phyloP scores from a whole-genome alignment of 805 yeast species.

The Diddensiella santjacobensis region DNA sequence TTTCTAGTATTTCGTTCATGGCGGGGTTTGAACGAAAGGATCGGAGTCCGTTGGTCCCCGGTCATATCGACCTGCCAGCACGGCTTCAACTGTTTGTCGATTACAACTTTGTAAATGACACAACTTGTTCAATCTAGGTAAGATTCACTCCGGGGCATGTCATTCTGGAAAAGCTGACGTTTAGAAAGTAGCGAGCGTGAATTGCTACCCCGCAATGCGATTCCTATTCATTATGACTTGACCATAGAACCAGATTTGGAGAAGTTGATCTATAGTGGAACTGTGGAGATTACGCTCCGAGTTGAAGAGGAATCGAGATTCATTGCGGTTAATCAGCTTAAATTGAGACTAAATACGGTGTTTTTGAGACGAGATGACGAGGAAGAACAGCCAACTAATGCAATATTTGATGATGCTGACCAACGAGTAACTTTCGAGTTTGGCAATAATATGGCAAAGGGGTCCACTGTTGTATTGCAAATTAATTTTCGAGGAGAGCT shows the following conservation, averaged over 20 bases:
- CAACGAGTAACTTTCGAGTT: slow-evolving; percentile 54
- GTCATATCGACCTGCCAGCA: too few species aligned
- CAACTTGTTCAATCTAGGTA: too few species aligned
- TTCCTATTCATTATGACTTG: slow-evolving; percentile 71
- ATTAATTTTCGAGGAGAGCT: slow-evolving; percentile 54
- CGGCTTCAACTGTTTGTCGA: too few species aligned
- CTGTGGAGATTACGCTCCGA: slow-evolving; percentile 41
- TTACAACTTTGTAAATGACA: too few species aligned
- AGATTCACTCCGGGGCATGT: too few species aligned
- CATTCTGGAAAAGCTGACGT: too few species aligned
- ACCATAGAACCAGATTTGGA: slow-evolving; percentile 57
- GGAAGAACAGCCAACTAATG: slow-evolving; percentile 30
- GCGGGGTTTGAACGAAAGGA: not conserved
- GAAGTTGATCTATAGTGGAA: slow-evolving; percentile 35
- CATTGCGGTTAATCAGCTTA: slow-evolving; percentile 57
- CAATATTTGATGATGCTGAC: slow-evolving; percentile 47
- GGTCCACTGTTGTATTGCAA: slow-evolving; percentile 51
- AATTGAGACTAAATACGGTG: slow-evolving; percentile 54
- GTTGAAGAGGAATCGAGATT: slow-evolving; percentile 42
- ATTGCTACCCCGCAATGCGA: slow-evolving; percentile 59
- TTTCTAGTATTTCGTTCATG: not conserved
- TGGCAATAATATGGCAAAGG: slow-evolving; percentile 35
- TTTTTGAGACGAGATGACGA: slow-evolving; percentile 32
- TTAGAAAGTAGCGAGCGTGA: too few species aligned
- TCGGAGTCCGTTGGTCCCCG: too few species aligned